phyloP scores from a whole-genome alignment of 192 early-diverging fungal genomes.

The Umbelopsis vinacea region DNA sequence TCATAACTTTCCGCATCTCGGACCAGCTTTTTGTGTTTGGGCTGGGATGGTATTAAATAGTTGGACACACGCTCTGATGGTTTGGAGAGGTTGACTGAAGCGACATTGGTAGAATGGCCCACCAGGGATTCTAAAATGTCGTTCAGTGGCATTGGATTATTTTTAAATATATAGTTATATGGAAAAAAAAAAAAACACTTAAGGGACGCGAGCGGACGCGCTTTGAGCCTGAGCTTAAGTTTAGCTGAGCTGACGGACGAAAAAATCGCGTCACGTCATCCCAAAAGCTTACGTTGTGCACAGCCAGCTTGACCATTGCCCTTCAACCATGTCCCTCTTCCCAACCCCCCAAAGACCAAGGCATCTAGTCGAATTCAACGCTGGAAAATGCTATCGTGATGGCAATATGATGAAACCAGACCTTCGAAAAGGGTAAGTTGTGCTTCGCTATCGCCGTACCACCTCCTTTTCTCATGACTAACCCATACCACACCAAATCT shows the following conservation, averaged over 20 bases:
- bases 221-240: not conserved
- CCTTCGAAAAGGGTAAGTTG: conserved; percentile 62
- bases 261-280: conserved; percentile 24
- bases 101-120: conserved; percentile 12
- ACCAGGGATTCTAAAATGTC: conserved; percentile 20
- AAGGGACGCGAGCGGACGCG: not conserved
- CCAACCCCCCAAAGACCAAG: conserved; percentile 25
- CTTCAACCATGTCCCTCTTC: conserved; percentile 41
- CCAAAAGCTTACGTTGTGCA: conserved; percentile 9
- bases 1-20: conserved; percentile 28
- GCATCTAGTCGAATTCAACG: conserved; percentile 67
- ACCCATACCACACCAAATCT: not conserved
- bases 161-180: too few relatives aligned
- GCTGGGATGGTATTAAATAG: conserved; percentile 10
- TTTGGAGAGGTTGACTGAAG: conserved; percentile 9
- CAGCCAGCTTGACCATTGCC: not conserved
- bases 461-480: not conserved
- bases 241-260: not conserved
- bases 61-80: conserved; percentile 6
- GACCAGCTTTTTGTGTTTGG: not conserved
- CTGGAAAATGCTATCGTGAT: conserved; percentile 70
- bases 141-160: conserved; percentile 14
- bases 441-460: not conserved
- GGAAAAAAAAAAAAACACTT: too few relatives aligned
- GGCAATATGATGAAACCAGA: conserved; percentile 74